Evolutionary conservation across 2,329 filamentous ascomycete genomes (phyloP).

Genomic region (Fusarium fracticaudum): DNA sequence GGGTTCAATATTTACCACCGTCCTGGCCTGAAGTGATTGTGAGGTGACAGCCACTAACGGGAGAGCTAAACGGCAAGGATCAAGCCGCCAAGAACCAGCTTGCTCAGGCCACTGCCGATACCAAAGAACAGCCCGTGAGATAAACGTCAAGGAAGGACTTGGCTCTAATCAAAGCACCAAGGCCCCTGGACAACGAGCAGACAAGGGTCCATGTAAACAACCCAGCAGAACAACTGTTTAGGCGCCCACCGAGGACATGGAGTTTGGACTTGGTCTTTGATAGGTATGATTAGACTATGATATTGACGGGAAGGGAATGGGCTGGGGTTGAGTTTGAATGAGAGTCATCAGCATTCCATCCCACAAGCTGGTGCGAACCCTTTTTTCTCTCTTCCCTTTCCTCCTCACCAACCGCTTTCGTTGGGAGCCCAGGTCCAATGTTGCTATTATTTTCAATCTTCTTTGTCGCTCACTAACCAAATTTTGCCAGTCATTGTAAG

Average conservation of each 20-base stretch:
- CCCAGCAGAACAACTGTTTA: slow-evolving; percentile 32
- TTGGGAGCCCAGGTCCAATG: slow-evolving; percentile 1
- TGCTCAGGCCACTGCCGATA: slow-evolving; percentile 6
- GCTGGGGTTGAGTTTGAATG: slow-evolving; percentile 5
- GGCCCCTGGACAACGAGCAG: slow-evolving; percentile 32
- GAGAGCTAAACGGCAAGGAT: slow-evolving; percentile 27
- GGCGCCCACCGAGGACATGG: slow-evolving; percentile 7
- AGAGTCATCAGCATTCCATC: slow-evolving; percentile 35
- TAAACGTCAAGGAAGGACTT: slow-evolving; percentile 31
- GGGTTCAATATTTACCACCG: slow-evolving; percentile 32
- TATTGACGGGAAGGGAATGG: slow-evolving; percentile 25
- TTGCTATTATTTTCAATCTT: slow-evolving; percentile 1
- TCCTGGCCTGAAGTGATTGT: slow-evolving; percentile 35
- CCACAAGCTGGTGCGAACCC: slow-evolving; percentile 18
- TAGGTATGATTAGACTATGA: background rate
- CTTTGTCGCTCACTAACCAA: slow-evolving; percentile 18
- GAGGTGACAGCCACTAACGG: slow-evolving; percentile 34
- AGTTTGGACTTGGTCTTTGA: background rate
- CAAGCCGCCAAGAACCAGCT: slow-evolving; percentile 18
- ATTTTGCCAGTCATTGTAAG: slow-evolving; percentile 25
- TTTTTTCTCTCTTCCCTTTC: slow-evolving; percentile 17
- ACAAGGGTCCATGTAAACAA: slow-evolving; percentile 30
- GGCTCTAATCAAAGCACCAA: slow-evolving; percentile 32
- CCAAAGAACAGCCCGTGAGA: slow-evolving; percentile 5
- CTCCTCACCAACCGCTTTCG: slow-evolving; percentile 21